Evolutionary conservation across 2,329 filamentous ascomycete genomes (phyloP).

Genomic region (Parastagonospora nodorum): DNA sequence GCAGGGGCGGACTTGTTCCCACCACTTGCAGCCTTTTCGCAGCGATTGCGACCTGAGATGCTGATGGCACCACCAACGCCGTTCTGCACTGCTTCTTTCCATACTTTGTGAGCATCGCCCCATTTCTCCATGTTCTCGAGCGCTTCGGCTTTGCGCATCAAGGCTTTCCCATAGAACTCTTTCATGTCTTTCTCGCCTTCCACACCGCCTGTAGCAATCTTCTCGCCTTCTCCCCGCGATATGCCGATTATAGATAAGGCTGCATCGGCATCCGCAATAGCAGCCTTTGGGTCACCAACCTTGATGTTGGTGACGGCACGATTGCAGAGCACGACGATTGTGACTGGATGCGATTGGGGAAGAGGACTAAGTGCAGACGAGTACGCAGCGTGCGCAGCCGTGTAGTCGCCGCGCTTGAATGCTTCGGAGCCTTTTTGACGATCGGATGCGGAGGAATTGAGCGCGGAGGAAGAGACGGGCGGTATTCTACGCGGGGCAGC

Average conservation of each 20-base stretch:
- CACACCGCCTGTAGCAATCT: constrained; percentile 68
- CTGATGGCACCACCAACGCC: constrained; percentile 86
- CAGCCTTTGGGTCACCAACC: constrained; percentile 86
- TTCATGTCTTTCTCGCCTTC: constrained; percentile 79
- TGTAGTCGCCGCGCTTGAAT: constrained; percentile 94
- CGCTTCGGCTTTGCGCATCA: constrained; percentile 93
- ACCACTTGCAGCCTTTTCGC: constrained; percentile 76
- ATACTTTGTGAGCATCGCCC: constrained; percentile 78
- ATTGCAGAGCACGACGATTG: constrained; percentile 89
- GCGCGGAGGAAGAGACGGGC: constrained; percentile 67
- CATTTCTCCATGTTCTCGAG: constrained; percentile 95
- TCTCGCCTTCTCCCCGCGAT: constrained; percentile 78
- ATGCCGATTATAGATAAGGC: constrained; percentile 81
- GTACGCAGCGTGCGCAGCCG: constrained; percentile 82
- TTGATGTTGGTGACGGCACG: constrained; percentile 89
- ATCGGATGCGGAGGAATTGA: constrained; percentile 77
- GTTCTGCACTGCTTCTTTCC: constrained; percentile 81
- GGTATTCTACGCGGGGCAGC: constrained; percentile 67
- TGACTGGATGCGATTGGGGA: constrained; percentile 78
- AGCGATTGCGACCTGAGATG: constrained; percentile 83
- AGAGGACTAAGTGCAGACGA: constrained; percentile 75
- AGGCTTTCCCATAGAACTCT: constrained; percentile 89
- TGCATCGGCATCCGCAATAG: constrained; percentile 81
- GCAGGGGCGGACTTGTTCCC: constrained; percentile 22
- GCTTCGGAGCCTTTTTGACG: constrained; percentile 82